Evolutionary conservation across 2,329 filamentous ascomycete species (phyloP), one percentile per base, ranked within the genome.

Genomic region (Torrubiellomyces zombiae): DNA sequence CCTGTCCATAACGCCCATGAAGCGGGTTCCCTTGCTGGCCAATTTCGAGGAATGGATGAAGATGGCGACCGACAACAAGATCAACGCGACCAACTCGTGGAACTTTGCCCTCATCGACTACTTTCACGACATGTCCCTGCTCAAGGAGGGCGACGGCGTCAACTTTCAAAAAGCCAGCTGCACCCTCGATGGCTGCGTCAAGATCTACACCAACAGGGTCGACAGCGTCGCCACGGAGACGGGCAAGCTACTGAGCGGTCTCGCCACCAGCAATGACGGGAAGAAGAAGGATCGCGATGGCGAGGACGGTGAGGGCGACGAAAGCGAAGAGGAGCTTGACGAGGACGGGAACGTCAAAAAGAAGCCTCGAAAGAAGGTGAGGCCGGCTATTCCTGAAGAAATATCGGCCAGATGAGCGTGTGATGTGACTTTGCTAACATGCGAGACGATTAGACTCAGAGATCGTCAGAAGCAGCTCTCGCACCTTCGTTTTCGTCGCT

Each of bases 1-100:
- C 16, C 70, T 63, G 34, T 80, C 77, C 18, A 77, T 92, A 27
- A 94, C 89, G 31, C 89, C 86, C 27, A 86, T 92, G 76, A 93
- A 93, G 63, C 78, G 85, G 32, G 81, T 93, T 15, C 89, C 89
- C 1, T 78, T 98, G 39, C 61, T 98, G 27, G 89, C 89, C 43
- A 98, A 98, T 53, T 98, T 95, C 42, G 89, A 98, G 50, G 89
- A 98, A 49, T 95, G 86, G 89, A 95, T 98, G 83, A 98, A 95
- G 63, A 92, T 98, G 83, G 89, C 89, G 3, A 95, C 89, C 10
- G 89, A 98, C 58, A 98, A 98, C 57, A 89, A 89, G 54, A 98
- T 98, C 62, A 98, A 95, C 48, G 86, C 89, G 24, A 73, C 77
- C 31, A 98, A 98, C 51, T 94, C 85, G 16, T 98, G 89, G 89